Evolutionary conservation across 139 green algal species (phyloP), one percentile per base, ranked within the genome.

Genomic region (Chlamydomonas incerta): DNA sequence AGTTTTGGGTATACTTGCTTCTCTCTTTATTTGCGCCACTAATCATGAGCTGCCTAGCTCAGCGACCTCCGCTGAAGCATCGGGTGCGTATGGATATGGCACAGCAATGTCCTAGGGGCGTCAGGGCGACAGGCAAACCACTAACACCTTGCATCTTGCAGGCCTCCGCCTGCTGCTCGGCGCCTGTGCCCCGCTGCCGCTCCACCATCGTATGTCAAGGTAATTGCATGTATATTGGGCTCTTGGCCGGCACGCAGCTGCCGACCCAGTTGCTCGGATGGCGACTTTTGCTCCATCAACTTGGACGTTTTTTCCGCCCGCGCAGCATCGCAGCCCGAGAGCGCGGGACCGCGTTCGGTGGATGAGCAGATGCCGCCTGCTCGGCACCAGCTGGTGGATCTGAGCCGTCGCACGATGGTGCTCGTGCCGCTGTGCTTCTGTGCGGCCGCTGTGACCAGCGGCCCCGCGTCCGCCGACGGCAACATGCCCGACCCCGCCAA

Each of bases 361-460:
- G 69, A 80, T 3, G 37, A 79, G 18, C 28, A 72, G 55, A 15
- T n/a, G 2, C 71, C 41, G 20, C 35, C 34, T 28, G 41, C 79
- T 37, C 31, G 31, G 0, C 47, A 35, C 9, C 60, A 60, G 34
- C 82, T 93, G 31, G 88, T 94, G 60, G 89, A 91, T 52, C 80
- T 88, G 55, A 88, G 72, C 23, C 88, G 91, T 20, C 83, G 91
- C 50, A 66, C 69, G 3, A 2, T 94, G 20, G 81, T 94, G 74
- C 28, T 92, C 47, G 74, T 90, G 52, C 70, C 88, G 31, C 34
- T 85, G 31, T 88, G 88, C 29, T 31, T 66, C 9, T 63, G 86
- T 15, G 74, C 74, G 10, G 87, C 88, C 68, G 63, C 79, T 26
- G 67, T 68, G 29, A 72, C 83, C 29, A 67, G 82, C 29, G 65